Base-by-base conservation (phyloP, 2,329 filamentous ascomycete species). In the Colletotrichum navitas region DNA sequence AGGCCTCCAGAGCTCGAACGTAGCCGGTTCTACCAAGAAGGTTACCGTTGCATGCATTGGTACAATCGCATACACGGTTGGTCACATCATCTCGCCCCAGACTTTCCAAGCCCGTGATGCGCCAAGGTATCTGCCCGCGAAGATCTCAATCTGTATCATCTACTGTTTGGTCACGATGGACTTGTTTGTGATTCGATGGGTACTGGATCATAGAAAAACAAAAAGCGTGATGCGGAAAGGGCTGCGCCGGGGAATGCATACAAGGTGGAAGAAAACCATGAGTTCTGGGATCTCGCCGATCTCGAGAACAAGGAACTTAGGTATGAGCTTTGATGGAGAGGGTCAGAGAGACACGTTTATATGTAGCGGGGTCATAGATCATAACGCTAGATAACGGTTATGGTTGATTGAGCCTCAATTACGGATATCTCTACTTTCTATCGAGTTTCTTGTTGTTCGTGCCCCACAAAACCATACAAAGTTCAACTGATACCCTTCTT, bases 281-380 rank as follows among this genome's bases (percentile, higher is more conserved):
- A 88, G 89, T 87, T 89, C 61, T 78, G 87, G 74, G 90, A 93
- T 79, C 75, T 91, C 74, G 91, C 90, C 0, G 91, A 93, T 78
- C 80, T 86, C 24, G 82, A 90, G 80, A 93, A 93, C 75, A 89
- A 92, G 71, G 90, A 92, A 75, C 92, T 92, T 79, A 47, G 68
- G 12, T 71, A 68, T 6, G 59, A 68, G 45, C 12, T 71, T 21
- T 68, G n/a, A 56, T 24, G 12, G 12, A 11, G 1, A 36, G 6
- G n/a, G 3, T 7, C 3, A 7, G 16, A 11, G 21, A 24, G 14
- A 21, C 32, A 18, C 16, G 26, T 11, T 5, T 21, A 3, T 11
- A 21, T 21, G 16, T 16, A 10, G 18, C 3, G 6, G 26, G 5
- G 26, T 16, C 26, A 6, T 18, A 32, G 16, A 2, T 4, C 26